Percentiles rank a stretch among this genome's conserved stretches.
Conservation (phyloP, 1,139 yeast species). For the Protomyces lactucae-debilis region DNA sequence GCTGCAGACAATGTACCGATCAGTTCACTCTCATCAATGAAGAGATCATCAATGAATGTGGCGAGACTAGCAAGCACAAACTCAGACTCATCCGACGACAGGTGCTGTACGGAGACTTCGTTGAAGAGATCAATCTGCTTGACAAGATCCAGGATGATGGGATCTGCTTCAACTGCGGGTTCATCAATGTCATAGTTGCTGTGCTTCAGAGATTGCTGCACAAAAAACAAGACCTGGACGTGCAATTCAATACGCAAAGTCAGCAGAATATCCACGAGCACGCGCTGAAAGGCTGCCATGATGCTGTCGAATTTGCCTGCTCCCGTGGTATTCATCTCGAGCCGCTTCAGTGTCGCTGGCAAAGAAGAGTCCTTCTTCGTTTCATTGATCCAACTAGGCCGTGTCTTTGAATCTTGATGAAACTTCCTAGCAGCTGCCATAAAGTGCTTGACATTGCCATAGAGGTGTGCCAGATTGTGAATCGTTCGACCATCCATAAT, state of each 20-base stretch:
- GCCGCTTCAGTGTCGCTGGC: background rate
- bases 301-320: conserved; percentile 12
- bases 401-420: background rate
- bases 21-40: conserved; percentile 11
- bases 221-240: conserved; percentile 23
- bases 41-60: conserved; percentile 25
- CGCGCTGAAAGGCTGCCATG: conserved; percentile 7
- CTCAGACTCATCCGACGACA: conserved; percentile 2
- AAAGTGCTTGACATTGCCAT: conserved; percentile 2
- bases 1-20: conserved; percentile 9
- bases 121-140: conserved; percentile 3
- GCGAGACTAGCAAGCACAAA: conserved; percentile 25
- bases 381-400: background rate
- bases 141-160: conserved; percentile 19
- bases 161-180: conserved; percentile 20
- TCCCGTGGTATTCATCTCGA: background rate
- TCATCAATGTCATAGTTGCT: conserved; percentile 26
- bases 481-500: conserved; percentile 1
- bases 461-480: background rate
- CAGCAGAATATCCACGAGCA: conserved; percentile 9
- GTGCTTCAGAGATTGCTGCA: conserved; percentile 11
- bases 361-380: background rate
- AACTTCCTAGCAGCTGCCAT: background rate
- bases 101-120: conserved; percentile 1
- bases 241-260: conserved; percentile 26